These are phyloP conservation scores for Basidioascus undulatus DNA, from an alignment of 768 basidiomycete species.

Conservation along the genomic window DNA sequence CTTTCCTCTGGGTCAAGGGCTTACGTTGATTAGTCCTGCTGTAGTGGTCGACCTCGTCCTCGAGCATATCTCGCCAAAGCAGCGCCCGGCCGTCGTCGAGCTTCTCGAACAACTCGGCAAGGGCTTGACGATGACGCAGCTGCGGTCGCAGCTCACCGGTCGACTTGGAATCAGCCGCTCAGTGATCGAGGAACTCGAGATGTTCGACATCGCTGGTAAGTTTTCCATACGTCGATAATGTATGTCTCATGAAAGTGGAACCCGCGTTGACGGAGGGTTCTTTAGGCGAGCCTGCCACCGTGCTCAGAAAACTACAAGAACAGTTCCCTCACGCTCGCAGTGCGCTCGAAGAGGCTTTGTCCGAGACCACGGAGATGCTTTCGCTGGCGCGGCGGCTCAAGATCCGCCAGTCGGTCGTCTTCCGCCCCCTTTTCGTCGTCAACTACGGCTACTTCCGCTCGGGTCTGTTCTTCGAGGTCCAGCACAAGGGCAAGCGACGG, in stretches of 20 bases:
- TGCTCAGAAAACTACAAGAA: not conserved
- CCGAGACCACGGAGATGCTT: slow-evolving; percentile 39
- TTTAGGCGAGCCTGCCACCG: slow-evolving; percentile 20
- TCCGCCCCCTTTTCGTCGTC: slow-evolving; percentile 52
- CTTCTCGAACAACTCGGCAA: slow-evolving; percentile 28
- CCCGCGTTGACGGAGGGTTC: slow-evolving; percentile 38
- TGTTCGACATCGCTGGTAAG: slow-evolving; percentile 8
- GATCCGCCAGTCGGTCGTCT: slow-evolving; percentile 34
- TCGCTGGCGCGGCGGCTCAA: slow-evolving; percentile 36
- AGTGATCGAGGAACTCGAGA: slow-evolving; percentile 56
- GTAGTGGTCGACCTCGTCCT: slow-evolving; percentile 49
- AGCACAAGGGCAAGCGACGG: slow-evolving; percentile 34
- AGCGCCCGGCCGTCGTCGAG: slow-evolving; percentile 34
- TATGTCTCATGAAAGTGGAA: slow-evolving; percentile 30
- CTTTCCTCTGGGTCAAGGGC: not conserved
- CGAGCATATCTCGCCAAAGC: slow-evolving; percentile 33
- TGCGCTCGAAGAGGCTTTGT: slow-evolving; percentile 10
- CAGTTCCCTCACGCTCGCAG: not conserved
- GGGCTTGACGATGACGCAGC: slow-evolving; percentile 28
- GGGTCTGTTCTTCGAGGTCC: slow-evolving; percentile 52
- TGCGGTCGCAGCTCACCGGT: slow-evolving; percentile 41
- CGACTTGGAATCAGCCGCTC: slow-evolving; percentile 45
- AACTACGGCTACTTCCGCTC: slow-evolving; percentile 42
- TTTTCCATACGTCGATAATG: slow-evolving; percentile 19
- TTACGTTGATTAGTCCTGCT: slow-evolving; percentile 2